Conservation (phyloP, 805 yeast genomes). For the Saccharomyces paradoxus region DNA sequence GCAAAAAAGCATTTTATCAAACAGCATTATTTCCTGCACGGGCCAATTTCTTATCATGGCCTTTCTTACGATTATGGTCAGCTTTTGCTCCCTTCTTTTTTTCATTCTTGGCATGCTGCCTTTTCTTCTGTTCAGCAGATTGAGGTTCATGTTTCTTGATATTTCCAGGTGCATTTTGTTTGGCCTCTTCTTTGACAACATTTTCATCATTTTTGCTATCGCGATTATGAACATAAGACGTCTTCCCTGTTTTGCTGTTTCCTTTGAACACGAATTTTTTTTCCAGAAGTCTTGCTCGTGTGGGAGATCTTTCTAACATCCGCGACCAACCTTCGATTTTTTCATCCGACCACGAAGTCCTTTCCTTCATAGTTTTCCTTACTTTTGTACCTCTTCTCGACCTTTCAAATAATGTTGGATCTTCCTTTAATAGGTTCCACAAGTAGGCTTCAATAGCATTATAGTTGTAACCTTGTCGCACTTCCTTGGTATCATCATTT, state of each 20-base stretch:
- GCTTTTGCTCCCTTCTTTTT: slow-evolving; percentile 49
- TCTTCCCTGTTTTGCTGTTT: slow-evolving; percentile 26
- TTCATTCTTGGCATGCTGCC: slow-evolving; percentile 39
- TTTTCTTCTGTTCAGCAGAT: slow-evolving; percentile 21
- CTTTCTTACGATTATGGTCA: slow-evolving; percentile 59
- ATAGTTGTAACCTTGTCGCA: slow-evolving; percentile 19
- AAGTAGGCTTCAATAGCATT: slow-evolving; percentile 46
- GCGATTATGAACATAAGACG: slow-evolving; percentile 24
- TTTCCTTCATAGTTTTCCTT: slow-evolving; percentile 44
- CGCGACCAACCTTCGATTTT: slow-evolving; percentile 91
- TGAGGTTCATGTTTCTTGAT: slow-evolving; percentile 2
- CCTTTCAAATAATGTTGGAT: slow-evolving; percentile 42
- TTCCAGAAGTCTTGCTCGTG: slow-evolving; percentile 52
- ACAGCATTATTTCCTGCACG: slow-evolving; percentile 3
- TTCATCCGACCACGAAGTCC: slow-evolving; percentile 73
- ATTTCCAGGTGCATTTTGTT: not conserved
- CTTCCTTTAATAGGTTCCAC: slow-evolving; percentile 47
- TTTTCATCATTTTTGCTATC: slow-evolving; percentile 5
- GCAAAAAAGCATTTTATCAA: not conserved
- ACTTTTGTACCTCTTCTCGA: slow-evolving; percentile 41
- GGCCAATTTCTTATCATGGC: slow-evolving; percentile 48
- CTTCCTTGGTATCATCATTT: slow-evolving; percentile 12
- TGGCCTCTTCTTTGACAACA: not conserved
- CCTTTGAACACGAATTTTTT: slow-evolving; percentile 49
- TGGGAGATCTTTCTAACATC: slow-evolving; percentile 60